These are phyloP conservation scores for Tolypocladium inflatum DNA, from an alignment of 2,329 filamentous ascomycete genomes.

Conservation along the genomic window DNA sequence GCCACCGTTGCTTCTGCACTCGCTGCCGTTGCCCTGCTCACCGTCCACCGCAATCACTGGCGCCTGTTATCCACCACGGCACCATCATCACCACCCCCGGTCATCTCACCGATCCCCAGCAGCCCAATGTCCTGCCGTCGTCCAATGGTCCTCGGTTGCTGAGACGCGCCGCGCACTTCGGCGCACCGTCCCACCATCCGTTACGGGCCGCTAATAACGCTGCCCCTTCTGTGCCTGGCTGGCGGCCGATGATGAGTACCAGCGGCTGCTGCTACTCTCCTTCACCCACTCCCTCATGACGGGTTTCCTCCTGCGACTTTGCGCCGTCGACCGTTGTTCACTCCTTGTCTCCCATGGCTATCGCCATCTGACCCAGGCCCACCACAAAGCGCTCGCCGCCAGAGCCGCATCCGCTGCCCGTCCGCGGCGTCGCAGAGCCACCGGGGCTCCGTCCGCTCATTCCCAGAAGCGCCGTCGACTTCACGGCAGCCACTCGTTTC, in stretches of 20 bases:
- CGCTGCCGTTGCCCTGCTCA: background rate
- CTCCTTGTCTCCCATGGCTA: constrained; percentile 35
- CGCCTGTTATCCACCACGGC: background rate
- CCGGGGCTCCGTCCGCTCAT: constrained; percentile 25
- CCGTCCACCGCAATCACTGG: background rate
- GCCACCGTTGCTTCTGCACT: background rate
- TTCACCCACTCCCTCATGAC: constrained; percentile 30
- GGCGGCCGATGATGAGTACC: constrained; percentile 1
- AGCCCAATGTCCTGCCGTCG: background rate
- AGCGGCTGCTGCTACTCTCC: constrained; percentile 11
- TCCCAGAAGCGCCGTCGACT: constrained; percentile 21
- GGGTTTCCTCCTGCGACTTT: constrained; percentile 35
- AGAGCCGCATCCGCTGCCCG: constrained; percentile 25
- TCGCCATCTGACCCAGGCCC: constrained; percentile 26
- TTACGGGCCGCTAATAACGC: background rate
- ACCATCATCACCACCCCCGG: background rate
- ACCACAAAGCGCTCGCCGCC: constrained; percentile 31
- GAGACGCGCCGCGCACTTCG: background rate
- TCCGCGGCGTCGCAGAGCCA: constrained; percentile 27
- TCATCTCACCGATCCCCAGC: background rate
- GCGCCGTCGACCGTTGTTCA: constrained; percentile 35
- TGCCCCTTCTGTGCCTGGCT: background rate
- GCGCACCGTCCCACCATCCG: background rate
- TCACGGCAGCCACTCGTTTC: constrained; percentile 4
- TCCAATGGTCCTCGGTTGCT: constrained; percentile 1